Percentiles rank a stretch among this genome's conserved stretches.
Conservation (phyloP, 306 rosid species). For the Adenanthera pavonina region DNA sequence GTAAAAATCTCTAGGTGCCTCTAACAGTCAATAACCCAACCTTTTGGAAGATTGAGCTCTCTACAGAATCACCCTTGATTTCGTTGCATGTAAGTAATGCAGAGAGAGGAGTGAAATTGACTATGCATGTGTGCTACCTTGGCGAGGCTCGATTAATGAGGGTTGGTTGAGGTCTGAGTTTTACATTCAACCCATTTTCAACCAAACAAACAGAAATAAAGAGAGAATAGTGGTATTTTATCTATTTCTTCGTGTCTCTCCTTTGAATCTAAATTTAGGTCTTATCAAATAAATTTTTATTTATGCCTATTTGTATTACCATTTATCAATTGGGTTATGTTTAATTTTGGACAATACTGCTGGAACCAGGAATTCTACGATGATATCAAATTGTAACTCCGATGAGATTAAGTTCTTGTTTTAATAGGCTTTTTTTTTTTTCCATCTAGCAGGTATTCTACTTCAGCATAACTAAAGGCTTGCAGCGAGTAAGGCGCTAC, state of each 20-base stretch:
- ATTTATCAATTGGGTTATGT: not conserved
- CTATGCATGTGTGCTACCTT: not conserved
- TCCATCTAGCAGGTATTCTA: constrained; percentile 54
- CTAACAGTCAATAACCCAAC: not conserved
- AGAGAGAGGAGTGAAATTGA: not conserved
- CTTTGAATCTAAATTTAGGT: not conserved
- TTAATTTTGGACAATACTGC: not conserved
- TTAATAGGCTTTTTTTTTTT: constrained; percentile 14
- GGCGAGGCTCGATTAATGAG: not conserved
- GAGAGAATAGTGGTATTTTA: not conserved
- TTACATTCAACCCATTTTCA: not conserved
- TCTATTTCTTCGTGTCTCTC: not conserved
- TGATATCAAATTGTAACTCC: not conserved
- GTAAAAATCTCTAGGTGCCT: not conserved
- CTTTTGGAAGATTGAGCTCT: not conserved
- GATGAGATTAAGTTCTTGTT: constrained; percentile 2
- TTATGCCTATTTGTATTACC: not conserved
- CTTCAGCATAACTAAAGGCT: constrained; percentile 58
- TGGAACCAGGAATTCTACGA: constrained; percentile 12
- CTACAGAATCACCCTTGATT: not conserved
- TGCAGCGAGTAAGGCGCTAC: constrained; percentile 52
- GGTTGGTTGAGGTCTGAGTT: constrained; percentile 10
- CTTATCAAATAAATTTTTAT: constrained; percentile 1
- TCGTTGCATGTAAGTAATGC: not conserved
- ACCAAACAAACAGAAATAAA: not conserved